These are phyloP conservation scores for Alectoria sarmentosa DNA, from an alignment of 495 filamentous ascomycete genomes.

Conservation along the genomic window DNA sequence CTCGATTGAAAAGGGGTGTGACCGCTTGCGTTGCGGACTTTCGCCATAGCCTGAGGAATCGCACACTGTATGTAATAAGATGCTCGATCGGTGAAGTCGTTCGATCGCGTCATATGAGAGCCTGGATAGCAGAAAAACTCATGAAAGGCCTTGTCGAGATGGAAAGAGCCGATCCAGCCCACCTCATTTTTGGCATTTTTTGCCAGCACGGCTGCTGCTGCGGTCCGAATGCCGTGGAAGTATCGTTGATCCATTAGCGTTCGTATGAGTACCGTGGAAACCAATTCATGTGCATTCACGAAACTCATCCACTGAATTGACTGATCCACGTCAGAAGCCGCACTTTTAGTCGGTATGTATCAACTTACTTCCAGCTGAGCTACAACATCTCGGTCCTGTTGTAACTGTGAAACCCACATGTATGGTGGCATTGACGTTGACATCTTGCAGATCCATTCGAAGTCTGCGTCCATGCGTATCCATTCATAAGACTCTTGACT, in stretches of 20 bases:
- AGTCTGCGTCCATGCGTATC: constrained; percentile 97
- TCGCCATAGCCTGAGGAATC: constrained; percentile 71
- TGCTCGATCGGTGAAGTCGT: constrained; percentile 81
- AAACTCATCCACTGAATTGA: constrained; percentile 54
- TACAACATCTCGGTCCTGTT: constrained; percentile 94
- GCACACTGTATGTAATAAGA: constrained; percentile 75
- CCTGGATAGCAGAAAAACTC: constrained; percentile 74
- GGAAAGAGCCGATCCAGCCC: constrained; percentile 72
- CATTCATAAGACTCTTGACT: constrained; percentile 95
- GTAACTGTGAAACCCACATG: constrained; percentile 95
- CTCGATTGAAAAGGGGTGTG: constrained; percentile 69
- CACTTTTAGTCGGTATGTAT: background rate
- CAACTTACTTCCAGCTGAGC: constrained; percentile 74
- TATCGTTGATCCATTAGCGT: constrained; percentile 90
- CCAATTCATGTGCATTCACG: constrained; percentile 59
- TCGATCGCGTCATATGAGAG: constrained; percentile 68
- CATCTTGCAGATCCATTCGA: constrained; percentile 89
- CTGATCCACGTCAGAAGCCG: constrained; percentile 30
- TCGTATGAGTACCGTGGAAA: constrained; percentile 76
- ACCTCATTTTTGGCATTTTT: constrained; percentile 62
- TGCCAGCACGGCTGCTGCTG: constrained; percentile 68
- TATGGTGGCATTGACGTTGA: constrained; percentile 77
- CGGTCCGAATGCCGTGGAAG: constrained; percentile 82
- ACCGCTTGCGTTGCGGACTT: constrained; percentile 66
- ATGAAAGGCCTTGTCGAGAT: constrained; percentile 77